These are phyloP conservation scores for Cucurbita maxima DNA, from an alignment of 306 rosid species.

Conservation along the genomic window DNA sequence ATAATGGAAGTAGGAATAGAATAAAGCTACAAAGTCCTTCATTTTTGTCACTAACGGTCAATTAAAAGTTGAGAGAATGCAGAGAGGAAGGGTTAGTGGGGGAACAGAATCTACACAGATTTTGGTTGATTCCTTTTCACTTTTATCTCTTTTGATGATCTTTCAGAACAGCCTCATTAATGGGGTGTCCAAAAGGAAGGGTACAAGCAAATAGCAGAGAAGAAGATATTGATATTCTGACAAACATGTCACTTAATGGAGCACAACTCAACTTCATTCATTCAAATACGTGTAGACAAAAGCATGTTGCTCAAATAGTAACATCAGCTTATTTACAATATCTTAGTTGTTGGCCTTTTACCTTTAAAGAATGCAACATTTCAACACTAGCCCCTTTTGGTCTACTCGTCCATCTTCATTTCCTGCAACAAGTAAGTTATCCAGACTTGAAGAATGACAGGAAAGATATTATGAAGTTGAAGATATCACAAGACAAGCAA, in stretches of 20 bases:
- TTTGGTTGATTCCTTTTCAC: not conserved
- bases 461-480: not conserved
- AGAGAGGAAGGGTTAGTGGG: not conserved
- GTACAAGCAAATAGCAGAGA: not conserved
- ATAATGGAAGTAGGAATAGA: not conserved
- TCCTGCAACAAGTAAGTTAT: slow-evolving; percentile 29
- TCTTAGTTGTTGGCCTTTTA: slow-evolving; percentile 11
- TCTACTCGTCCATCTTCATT: slow-evolving; percentile 79
- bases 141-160: not conserved
- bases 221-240: not conserved
- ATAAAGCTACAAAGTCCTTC: not conserved
- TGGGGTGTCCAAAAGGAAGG: not conserved
- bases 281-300: not conserved
- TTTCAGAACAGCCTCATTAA: not conserved
- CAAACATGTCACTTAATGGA: not conserved
- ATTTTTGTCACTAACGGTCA: not conserved
- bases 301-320: slow-evolving; percentile 2
- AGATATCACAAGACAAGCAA: not conserved
- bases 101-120: slow-evolving; percentile 1
- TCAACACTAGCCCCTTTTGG: slow-evolving; percentile 83
- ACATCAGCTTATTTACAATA: slow-evolving; percentile 1
- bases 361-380: slow-evolving; percentile 62
- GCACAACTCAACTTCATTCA: slow-evolving; percentile 4
- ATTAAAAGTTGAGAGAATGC: not conserved
- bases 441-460: not conserved